Conservation (phyloP, 345 rosid species). For the Gossypium anomalum region DNA sequence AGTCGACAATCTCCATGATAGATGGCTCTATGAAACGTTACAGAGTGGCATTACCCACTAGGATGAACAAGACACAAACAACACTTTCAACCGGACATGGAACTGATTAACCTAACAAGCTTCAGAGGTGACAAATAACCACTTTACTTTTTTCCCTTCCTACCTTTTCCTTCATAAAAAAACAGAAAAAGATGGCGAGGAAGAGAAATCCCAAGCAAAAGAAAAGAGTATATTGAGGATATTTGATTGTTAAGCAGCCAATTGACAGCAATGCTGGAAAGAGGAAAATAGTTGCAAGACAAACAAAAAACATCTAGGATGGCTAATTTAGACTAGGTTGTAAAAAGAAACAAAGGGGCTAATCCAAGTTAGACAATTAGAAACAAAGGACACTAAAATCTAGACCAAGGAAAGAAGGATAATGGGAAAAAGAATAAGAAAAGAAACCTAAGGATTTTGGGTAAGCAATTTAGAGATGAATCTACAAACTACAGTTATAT, state of each 20-base stretch:
- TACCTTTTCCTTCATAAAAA: conserved; percentile 61
- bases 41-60: conserved; percentile 1
- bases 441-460: conserved; percentile 20
- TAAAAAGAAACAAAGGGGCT: conserved; percentile 16
- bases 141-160: conserved; percentile 34
- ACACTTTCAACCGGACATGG: conserved; percentile 17
- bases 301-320: conserved; percentile 14
- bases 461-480: conserved; percentile 23
- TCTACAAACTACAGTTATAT: conserved; percentile 32
- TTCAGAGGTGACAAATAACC: conserved; percentile 21
- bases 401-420: conserved; percentile 1
- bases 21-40: conserved; percentile 12
- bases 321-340: conserved; percentile 4
- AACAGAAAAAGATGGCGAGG: conserved; percentile 48
- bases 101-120: conserved; percentile 21
- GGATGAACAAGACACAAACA: conserved; percentile 20
- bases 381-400: conserved; percentile 15
- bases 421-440: conserved; percentile 11
- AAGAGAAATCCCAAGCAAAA: conserved; percentile 29
- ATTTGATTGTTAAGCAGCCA: conserved; percentile 28
- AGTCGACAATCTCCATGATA: conserved; percentile 29
- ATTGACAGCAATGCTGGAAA: conserved; percentile 11
- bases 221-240: conserved; percentile 18
- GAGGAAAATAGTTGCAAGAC: not conserved
- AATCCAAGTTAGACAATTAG: conserved; percentile 17